A percentile compares a stretch with the other conserved stretches of the same genome.
phyloP scores from a whole-genome alignment of 768 basidiomycete species.

The Russula earlei region DNA sequence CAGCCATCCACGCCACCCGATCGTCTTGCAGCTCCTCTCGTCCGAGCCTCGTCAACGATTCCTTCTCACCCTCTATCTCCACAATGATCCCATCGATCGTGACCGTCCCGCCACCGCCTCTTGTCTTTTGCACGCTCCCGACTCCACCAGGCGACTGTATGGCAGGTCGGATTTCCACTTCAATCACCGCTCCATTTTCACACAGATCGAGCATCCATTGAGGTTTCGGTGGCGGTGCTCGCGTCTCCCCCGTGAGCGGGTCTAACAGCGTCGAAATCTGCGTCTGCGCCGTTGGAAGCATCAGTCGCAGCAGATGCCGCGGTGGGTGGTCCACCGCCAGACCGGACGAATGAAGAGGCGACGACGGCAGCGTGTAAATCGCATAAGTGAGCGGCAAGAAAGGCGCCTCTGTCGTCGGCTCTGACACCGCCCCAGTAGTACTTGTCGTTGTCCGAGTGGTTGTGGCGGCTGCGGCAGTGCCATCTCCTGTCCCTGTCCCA shows the following conservation, averaged over 20 bases:
- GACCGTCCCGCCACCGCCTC: conserved; percentile 26
- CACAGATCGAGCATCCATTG: conserved; percentile 63
- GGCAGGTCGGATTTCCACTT: conserved; percentile 44
- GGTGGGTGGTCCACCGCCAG: conserved; percentile 43
- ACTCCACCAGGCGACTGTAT: conserved; percentile 18
- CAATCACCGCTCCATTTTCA: conserved; percentile 49
- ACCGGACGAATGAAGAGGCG: conserved; percentile 68
- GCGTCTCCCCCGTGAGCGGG: conserved; percentile 66
- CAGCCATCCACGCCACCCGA: conserved; percentile 51
- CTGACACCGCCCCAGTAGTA: background rate
- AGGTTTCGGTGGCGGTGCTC: conserved; percentile 51
- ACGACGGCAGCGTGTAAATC: conserved; percentile 72
- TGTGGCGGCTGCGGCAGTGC: background rate
- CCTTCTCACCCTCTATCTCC: conserved; percentile 61
- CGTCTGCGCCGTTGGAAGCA: conserved; percentile 76
- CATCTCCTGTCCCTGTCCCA: background rate
- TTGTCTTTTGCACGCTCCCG: conserved; percentile 25
- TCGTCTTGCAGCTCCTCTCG: conserved; percentile 72
- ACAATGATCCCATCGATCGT: conserved; percentile 36
- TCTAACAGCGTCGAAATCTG: conserved; percentile 68
- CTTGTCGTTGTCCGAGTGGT: background rate
- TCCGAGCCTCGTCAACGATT: conserved; percentile 58
- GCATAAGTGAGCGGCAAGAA: conserved; percentile 47
- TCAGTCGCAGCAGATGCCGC: conserved; percentile 69
- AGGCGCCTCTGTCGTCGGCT: background rate